Conservation (phyloP, 257 asterid genomes). For the Scutellaria galericulata region DNA sequence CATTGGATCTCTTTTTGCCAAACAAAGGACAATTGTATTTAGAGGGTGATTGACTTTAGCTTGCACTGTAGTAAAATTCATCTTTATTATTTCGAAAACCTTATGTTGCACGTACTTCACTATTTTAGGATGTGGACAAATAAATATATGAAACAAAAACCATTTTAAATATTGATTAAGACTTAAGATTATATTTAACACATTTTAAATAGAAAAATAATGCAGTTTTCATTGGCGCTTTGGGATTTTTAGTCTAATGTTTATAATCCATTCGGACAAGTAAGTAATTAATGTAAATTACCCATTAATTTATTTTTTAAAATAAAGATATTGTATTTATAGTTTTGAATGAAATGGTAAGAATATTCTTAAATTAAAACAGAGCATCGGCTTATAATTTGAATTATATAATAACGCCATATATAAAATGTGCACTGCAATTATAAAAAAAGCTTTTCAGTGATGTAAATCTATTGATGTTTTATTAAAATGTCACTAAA, state of each 20-base stretch:
- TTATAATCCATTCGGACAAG: no score
- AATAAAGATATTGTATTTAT: no score
- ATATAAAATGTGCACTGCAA: no score
- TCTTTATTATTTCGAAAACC: not conserved
- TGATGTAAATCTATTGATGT: no score
- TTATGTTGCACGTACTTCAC: constrained; percentile 15
- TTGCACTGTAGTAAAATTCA: not conserved
- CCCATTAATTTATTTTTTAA: no score
- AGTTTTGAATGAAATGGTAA: no score
- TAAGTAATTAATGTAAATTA: no score
- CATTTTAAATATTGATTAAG: constrained; percentile 5
- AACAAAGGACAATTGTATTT: constrained; percentile 22
- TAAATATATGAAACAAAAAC: not conserved
- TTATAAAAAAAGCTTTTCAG: no score
- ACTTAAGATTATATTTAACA: not conserved
- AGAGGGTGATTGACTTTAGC: constrained; percentile 18
- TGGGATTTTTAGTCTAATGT: not conserved
- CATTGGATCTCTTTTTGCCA: not conserved
- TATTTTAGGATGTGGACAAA: constrained; percentile 15
- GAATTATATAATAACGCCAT: no score
- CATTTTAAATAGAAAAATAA: not conserved
- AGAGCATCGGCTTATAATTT: no score
- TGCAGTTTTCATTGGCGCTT: not conserved
- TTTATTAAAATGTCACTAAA: no score
- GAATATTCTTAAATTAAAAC: no score